Evolutionary conservation across 495 filamentous ascomycete species (phyloP), one percentile per base, ranked within the genome.

Genomic region (Pyrenula massariospora): DNA sequence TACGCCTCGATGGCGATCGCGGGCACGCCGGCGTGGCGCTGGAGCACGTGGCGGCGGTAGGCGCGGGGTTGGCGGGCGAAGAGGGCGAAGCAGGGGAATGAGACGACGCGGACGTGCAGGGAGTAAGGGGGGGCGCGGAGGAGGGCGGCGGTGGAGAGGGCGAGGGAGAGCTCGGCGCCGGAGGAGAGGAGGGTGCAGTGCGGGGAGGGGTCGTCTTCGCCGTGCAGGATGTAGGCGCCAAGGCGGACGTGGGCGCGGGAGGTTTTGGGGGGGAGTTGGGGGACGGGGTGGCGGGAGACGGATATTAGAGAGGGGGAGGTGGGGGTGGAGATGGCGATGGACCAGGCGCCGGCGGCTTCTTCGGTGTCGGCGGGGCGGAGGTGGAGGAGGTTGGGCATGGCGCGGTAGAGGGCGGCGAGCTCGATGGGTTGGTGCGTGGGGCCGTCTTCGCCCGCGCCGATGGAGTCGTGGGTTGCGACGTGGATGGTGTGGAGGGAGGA

Each of bases 361-460:
- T 84, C 79, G 54, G 70, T 73, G 56, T 84, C 80, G 22, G 72
- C 70, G 0, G 79, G 79, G 1, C 80, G 74, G 54, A 83, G 78
- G 63, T 80, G 80, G n/a, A 79, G 66, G 1, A 83, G 59, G 57
- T 83, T 82, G 0, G 79, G 80, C 80, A 83, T 83, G 10, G 79
- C 76, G 2, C 80, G 75, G 61, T 79, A 84, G 21, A 83, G 61
- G 0, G 77, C 66, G 21, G 76, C 76, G 2, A 83, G 68, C 48
- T 78, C 80, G 56, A 84, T 75, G 2, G 80, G 80, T 57, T 84
- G 80, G 59, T 84, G 80, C 1, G 80, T 84, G 0, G 78, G 81
- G 0, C 80, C 81, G 57, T 84, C 77, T 61, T 84, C 77, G 23
- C 80, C 81, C 52, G 71, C 75, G 10, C 75, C 80, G 50, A 84